Conservation (phyloP, 768 basidiomycete genomes). For the Phlebiopsis gigantea region DNA sequence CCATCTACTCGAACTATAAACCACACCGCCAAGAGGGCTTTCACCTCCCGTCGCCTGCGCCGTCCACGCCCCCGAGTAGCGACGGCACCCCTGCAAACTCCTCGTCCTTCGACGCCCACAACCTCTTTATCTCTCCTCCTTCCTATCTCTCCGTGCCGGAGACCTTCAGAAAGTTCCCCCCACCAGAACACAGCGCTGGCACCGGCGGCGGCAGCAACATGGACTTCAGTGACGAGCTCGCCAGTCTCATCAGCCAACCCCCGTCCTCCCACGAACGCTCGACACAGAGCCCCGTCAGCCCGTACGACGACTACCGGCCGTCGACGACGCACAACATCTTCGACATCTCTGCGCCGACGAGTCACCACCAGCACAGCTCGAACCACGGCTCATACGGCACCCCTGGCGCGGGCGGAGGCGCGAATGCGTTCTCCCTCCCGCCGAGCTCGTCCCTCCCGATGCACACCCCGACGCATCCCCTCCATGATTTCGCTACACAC, state of each 20-base stretch:
- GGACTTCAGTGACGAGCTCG: conserved; percentile 70
- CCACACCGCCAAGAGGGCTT: conserved; percentile 72
- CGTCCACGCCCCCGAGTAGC: conserved; percentile 13
- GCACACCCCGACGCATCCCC: conserved; percentile 13
- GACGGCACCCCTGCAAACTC: conserved; percentile 18
- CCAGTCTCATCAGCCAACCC: conserved; percentile 41
- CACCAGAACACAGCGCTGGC: conserved; percentile 20
- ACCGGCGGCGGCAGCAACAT: conserved; percentile 21
- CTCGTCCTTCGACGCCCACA: conserved; percentile 24
- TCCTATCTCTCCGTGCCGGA: conserved; percentile 45
- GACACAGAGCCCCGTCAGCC: conserved; percentile 29
- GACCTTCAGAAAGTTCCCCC: conserved; percentile 48
- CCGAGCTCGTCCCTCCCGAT: conserved; percentile 8
- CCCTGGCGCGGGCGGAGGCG: conserved; percentile 16
- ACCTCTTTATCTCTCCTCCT: conserved; percentile 42
- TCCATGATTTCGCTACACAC: conserved; percentile 26
- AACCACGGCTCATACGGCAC: conserved; percentile 12
- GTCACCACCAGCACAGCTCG: conserved; percentile 26
- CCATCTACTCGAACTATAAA: conserved; percentile 36
- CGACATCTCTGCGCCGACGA: conserved; percentile 49
- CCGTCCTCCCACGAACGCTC: conserved; percentile 38
- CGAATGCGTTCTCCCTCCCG: conserved; percentile 13
- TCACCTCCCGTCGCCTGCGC: conserved; percentile 39
- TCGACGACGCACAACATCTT: conserved; percentile 53
- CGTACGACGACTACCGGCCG: conserved; percentile 29